Percentiles rank a stretch among this genome's conserved stretches.
Conservation (phyloP, 352 stramenopile species). For the Phytophthora melonis region DNA sequence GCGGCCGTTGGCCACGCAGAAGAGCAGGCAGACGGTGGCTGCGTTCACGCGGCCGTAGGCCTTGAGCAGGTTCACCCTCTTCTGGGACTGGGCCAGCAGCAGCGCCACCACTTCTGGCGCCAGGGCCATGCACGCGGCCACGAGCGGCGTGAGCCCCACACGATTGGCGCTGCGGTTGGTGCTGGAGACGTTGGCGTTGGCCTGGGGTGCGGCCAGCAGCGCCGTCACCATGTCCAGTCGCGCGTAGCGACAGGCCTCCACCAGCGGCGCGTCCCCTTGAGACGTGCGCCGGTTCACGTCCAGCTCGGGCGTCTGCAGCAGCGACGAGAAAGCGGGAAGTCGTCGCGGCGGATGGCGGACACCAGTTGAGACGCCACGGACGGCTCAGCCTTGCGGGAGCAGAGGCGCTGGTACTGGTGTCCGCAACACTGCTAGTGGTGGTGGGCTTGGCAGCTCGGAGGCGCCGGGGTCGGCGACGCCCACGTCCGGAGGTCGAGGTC, state of each 20-base stretch:
- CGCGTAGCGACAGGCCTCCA: constrained; percentile 67
- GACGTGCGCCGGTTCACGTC: constrained; percentile 51
- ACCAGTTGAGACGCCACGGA: constrained; percentile 23
- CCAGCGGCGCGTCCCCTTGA: constrained; percentile 53
- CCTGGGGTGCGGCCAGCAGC: constrained; percentile 41
- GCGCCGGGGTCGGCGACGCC: not conserved
- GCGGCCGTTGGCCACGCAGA: constrained; percentile 65
- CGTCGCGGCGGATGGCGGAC: constrained; percentile 38
- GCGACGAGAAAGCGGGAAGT: constrained; percentile 30
- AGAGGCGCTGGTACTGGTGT: not conserved
- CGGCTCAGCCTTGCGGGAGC: too few species aligned
- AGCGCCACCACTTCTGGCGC: constrained; percentile 45
- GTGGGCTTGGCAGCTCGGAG: not conserved
- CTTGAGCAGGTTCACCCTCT: constrained; percentile 42
- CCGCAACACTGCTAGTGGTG: not conserved
- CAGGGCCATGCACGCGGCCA: constrained; percentile 71
- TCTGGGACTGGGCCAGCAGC: constrained; percentile 35
- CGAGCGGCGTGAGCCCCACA: constrained; percentile 51
- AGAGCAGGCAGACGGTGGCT: constrained; percentile 51
- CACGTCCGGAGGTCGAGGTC: not conserved
- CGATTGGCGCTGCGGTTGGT: constrained; percentile 51
- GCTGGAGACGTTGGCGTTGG: constrained; percentile 48
- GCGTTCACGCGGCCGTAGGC: constrained; percentile 57
- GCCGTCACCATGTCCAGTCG: constrained; percentile 49
- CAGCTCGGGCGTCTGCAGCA: constrained; percentile 37